Evolutionary conservation across 805 yeast genomes (phyloP), one percentile per base, ranked within the genome.

Genomic region (Yamadazyma phyllophila): DNA sequence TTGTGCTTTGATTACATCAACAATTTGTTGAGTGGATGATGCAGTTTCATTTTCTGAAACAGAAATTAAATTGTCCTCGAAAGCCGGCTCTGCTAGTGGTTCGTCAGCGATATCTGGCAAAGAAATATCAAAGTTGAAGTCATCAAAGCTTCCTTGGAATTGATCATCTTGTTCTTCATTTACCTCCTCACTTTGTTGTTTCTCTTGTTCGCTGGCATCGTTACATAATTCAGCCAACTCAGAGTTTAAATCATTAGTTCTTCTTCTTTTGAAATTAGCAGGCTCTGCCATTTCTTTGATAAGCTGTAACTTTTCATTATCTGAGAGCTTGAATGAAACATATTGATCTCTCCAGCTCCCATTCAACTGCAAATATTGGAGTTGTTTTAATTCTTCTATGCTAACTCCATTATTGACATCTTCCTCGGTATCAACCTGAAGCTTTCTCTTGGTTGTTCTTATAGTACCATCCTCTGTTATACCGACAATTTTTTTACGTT

Each of bases 21-120:
- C 88, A 7, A 85, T 71, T 51, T 78, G 75, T 2, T 68, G 60
- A 0, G 89, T 82, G 4, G 82, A 66, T 12, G 45, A 36, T 13
- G 54, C 44, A 10, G 20, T 30, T 26, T 48, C 52, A 26, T 51
- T 48, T 29, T 46, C 44, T 9, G 39, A 14, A 30, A 26, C 20
- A 7, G 29, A 29, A 3, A 20, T 15, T 39, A 36, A 39, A 26
- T 41, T 29, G 31, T 31, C 41, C 30, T 45, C 45, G 24, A 30
- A 13, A n/a, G 43, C 48, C 33, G 44, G 43, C 24, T 39, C 48
- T 4, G 40, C 41, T 12, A 43, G 24, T 8, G 46, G 33, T 12
- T 51, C 52, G 16, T 45, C 31, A 8, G 11, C 40, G 32, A 52
- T 47, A 13, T 58, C 64, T 13, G 63, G 58, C 39, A 59, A 44